A percentile compares a stretch with the other conserved stretches of the same genome.
phyloP scores from a whole-genome alignment of 306 rosid genomes.

The Cicer bijugum region DNA sequence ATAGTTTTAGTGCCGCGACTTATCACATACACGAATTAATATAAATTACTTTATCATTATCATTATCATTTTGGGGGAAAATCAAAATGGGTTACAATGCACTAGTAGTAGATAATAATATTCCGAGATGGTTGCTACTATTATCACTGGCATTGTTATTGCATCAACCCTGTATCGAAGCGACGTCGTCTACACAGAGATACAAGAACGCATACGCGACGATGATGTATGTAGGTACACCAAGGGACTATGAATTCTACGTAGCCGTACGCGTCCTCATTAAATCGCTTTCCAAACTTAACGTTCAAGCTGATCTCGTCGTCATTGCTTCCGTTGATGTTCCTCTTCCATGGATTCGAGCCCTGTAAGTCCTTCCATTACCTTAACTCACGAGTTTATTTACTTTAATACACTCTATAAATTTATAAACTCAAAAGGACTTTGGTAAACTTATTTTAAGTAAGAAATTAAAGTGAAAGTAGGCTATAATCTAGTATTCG shows the following conservation, averaged over 20 bases:
- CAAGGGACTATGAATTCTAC: slow-evolving; percentile 90
- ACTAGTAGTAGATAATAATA: too few relatives aligned
- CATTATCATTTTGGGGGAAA: neutral
- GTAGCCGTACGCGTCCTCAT: slow-evolving; percentile 74
- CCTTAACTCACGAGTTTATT: too few relatives aligned
- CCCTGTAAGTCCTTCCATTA: slow-evolving; percentile 60
- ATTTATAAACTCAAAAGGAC: too few relatives aligned
- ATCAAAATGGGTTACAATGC: slow-evolving; percentile 2
- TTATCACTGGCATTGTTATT: neutral
- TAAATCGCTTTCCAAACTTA: slow-evolving; percentile 62
- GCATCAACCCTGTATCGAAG: neutral
- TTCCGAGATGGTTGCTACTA: neutral
- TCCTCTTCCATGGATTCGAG: slow-evolving; percentile 70
- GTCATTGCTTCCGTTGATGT: slow-evolving; percentile 91
- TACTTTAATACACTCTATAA: too few relatives aligned
- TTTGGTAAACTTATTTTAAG: too few relatives aligned
- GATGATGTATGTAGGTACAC: slow-evolving; percentile 94
- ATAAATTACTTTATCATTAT: too few relatives aligned
- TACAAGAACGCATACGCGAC: slow-evolving; percentile 80
- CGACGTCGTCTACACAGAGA: slow-evolving; percentile 1
- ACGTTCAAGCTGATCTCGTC: slow-evolving; percentile 81
- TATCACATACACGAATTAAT: too few relatives aligned
- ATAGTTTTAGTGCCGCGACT: too few relatives aligned
- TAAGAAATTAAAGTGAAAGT: too few relatives aligned
- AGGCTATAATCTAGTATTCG: too few relatives aligned